A percentile compares a stretch with the other conserved stretches of the same genome.
phyloP scores from a whole-genome alignment of 1,139 yeast species.

The Blastobotrys persicus region DNA sequence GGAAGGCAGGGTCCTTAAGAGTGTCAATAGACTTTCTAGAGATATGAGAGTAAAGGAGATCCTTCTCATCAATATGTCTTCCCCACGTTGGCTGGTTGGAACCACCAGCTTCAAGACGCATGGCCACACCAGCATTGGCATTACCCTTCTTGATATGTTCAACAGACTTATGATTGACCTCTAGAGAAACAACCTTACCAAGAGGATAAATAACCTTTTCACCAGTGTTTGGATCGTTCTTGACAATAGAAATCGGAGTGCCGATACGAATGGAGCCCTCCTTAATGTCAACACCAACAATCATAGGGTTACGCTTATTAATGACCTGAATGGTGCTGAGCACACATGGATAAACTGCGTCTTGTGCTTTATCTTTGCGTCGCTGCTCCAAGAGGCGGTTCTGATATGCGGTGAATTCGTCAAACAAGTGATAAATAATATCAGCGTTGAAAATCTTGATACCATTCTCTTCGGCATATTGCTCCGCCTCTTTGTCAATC shows the following conservation, averaged over 20 bases:
- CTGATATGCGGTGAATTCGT: constrained; percentile 91
- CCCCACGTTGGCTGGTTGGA: constrained; percentile 98
- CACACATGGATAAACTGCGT: constrained; percentile 94
- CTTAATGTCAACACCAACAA: constrained; percentile 94
- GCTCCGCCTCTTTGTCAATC: constrained; percentile 97
- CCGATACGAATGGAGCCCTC: constrained; percentile 91
- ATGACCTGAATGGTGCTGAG: constrained; percentile 92
- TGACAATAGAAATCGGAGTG: constrained; percentile 94
- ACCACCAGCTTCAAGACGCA: constrained; percentile 92
- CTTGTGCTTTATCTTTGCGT: constrained; percentile 83
- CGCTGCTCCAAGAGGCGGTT: constrained; percentile 81
- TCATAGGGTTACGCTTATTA: constrained; percentile 98
- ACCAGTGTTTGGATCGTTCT: constrained; percentile 80
- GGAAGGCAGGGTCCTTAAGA: constrained; percentile 96
- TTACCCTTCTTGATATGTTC: constrained; percentile 88
- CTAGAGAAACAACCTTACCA: constrained; percentile 85
- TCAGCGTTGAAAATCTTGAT: constrained; percentile 93
- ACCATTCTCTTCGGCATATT: constrained; percentile 90
- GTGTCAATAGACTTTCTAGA: constrained; percentile 90
- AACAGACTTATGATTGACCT: constrained; percentile 86
- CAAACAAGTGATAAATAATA: constrained; percentile 93
- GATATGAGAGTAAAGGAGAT: constrained; percentile 81
- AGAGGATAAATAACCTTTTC: constrained; percentile 68
- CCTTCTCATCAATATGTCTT: constrained; percentile 94
- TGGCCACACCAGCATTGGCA: constrained; percentile 96